Evolutionary conservation across 768 basidiomycete genomes (phyloP).

Genomic region (Boletus tomentosulus): DNA sequence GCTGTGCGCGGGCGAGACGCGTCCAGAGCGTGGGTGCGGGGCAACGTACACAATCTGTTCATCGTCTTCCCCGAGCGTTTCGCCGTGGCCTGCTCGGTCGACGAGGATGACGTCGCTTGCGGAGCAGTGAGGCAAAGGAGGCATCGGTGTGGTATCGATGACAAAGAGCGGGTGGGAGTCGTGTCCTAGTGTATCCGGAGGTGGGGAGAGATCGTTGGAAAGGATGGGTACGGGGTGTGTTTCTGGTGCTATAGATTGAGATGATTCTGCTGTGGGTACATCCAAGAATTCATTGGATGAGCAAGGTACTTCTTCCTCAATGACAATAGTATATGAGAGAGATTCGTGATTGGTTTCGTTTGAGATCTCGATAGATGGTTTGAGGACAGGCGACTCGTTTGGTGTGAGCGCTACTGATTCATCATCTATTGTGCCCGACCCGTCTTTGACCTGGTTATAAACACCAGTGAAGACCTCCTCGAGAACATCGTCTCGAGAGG

Average conservation of each 20-base stretch:
- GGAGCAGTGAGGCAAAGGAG: constrained; percentile 1
- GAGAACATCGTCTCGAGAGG: constrained; percentile 16
- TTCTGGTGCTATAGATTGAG: not conserved
- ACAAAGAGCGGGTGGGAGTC: constrained; percentile 21
- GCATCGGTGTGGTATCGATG: constrained; percentile 39
- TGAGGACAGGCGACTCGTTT: constrained; percentile 2
- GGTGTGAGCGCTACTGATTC: not conserved
- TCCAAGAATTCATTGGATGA: no score
- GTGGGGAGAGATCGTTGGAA: not conserved
- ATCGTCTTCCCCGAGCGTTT: constrained; percentile 20
- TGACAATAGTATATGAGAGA: not conserved
- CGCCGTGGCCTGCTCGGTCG: constrained; percentile 16
- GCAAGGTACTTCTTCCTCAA: not conserved
- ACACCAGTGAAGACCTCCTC: constrained; percentile 39
- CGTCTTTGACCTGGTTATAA: constrained; percentile 20
- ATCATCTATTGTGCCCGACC: not conserved
- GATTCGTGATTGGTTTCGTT: not conserved
- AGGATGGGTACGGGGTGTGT: not conserved
- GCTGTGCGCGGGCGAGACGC: constrained; percentile 10
- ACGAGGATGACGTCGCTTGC: constrained; percentile 23
- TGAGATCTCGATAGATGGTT: constrained; percentile 11
- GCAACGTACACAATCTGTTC: constrained; percentile 77
- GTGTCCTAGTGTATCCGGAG: not conserved
- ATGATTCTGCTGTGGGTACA: not conserved
- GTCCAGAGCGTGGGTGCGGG: constrained; percentile 53